Conservation (phyloP, 2,329 filamentous ascomycete genomes). For the Aureobasidium sp. region DNA sequence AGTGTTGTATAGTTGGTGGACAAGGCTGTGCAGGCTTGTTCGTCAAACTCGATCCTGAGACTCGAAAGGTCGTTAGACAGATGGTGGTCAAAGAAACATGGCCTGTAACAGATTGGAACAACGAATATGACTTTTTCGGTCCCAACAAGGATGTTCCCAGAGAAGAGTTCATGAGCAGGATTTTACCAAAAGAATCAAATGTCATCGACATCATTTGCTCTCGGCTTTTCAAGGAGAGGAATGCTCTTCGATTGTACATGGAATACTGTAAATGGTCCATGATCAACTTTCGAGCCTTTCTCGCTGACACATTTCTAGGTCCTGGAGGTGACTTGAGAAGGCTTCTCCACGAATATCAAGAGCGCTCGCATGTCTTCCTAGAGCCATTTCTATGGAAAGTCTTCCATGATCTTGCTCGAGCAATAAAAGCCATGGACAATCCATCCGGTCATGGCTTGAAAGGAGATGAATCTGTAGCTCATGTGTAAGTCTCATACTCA, state of each 20-base stretch:
- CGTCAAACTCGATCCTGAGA: not conserved
- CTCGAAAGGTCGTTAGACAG: not conserved
- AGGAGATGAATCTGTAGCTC: not conserved
- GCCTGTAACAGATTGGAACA: not conserved
- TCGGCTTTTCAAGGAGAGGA: not conserved
- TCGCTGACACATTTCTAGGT: no score
- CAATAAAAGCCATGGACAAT: not conserved
- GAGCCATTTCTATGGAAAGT: conserved; percentile 21
- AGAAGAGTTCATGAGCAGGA: not conserved
- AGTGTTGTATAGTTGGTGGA: not conserved
- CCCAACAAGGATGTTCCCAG: not conserved
- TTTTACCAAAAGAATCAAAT: not conserved
- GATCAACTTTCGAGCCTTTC: no score
- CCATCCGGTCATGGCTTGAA: not conserved
- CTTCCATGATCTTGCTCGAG: conserved; percentile 17
- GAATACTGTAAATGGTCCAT: conserved; percentile 9
- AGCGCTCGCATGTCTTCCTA: conserved; percentile 7
- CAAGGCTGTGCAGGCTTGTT: conserved; percentile 2
- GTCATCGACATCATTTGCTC: not conserved
- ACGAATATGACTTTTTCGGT: not conserved
- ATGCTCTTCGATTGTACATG: conserved; percentile 17
- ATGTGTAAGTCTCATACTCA: not conserved
- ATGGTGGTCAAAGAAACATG: conserved; percentile 3
- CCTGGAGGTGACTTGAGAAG: not conserved
- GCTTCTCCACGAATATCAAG: not conserved